Base-by-base conservation (phyloP, 306 rosid species). In the Fragaria ananassa region DNA sequence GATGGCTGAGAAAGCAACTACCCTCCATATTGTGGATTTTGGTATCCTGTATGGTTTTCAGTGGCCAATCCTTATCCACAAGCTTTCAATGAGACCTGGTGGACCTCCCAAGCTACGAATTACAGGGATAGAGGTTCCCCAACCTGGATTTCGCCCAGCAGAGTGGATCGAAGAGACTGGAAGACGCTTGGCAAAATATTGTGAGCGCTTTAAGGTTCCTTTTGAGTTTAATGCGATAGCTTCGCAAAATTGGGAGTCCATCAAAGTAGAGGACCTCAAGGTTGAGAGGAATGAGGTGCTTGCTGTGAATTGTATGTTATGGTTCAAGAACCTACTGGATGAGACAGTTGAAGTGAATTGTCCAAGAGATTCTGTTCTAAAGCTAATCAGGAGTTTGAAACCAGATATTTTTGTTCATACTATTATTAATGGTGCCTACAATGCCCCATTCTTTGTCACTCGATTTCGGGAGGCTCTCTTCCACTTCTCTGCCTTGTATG, bases 41-140 rank as follows among this genome's bases (percentile, higher is more conserved):
- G 84, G 65, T 19, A 76, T 83, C 75, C 37, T 65, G 47, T 81
- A 74, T 46, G 83, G 80, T 58, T 75, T 76, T 53, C 83, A 83
- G 76, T 76, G 81, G 83, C 85, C 81, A 60, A 76, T 73, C 57
- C 79, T 76, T 62, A 78, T 87, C 60, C 61, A 73, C 31, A 80
- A 81, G 62, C 81, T 83, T 35, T 46, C 82, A 49, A 8, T 21
- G 46, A 57, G 81, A 53, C 8, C 31, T 3, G 84, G 84, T 44
- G 87, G 84, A 23, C 81, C 81, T 63, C 84, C 84, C 29, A 79
- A 82, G 80, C 80, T 85, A 49, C 79, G 86, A 12, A 82, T 85
- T 69, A 93, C 98, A 0, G 98, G 94, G 71, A 91, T 93, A 68
- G 98, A 93, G 66, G 46, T 85, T 85, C 98, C 98, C 23, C 95